A percentile compares a stretch with the other conserved stretches of the same genome.
These are phyloP conservation scores for Tardiomyces digboiensis DNA, from an alignment of 1,139 yeast genomes.

Conservation along the genomic window DNA sequence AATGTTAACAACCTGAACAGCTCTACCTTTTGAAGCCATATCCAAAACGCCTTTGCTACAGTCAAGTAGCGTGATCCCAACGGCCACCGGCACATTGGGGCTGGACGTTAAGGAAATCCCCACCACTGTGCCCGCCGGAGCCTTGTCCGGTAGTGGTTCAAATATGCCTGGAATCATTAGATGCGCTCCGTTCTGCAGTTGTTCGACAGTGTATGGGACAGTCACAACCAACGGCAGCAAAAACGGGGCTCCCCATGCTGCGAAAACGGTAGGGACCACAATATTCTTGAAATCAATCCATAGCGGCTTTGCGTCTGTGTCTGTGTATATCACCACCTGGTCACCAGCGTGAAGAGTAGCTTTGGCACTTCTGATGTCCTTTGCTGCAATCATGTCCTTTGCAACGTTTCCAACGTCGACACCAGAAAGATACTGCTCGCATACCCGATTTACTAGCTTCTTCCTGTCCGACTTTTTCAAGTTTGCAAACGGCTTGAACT, in stretches of 20 bases:
- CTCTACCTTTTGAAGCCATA: neutral
- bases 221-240: constrained; percentile 61
- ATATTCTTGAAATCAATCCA: constrained; percentile 51
- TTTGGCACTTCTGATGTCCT: constrained; percentile 53
- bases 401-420: constrained; percentile 22
- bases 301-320: constrained; percentile 54
- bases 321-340: constrained; percentile 56
- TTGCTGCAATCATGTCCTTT: constrained; percentile 39
- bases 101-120: constrained; percentile 55
- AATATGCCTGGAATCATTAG: constrained; percentile 87
- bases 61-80: constrained; percentile 57
- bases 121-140: constrained; percentile 47
- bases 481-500: constrained; percentile 65
- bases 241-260: constrained; percentile 61
- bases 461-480: constrained; percentile 77
- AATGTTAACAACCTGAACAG: constrained; percentile 26
- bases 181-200: constrained; percentile 69
- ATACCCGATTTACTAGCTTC: constrained; percentile 41
- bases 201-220: constrained; percentile 60
- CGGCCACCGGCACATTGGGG: constrained; percentile 63
- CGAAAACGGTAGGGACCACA: constrained; percentile 61
- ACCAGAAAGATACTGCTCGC: constrained; percentile 25
- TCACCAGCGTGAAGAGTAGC: constrained; percentile 47
- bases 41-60: constrained; percentile 21
- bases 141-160: constrained; percentile 48